These are phyloP conservation scores for Beauveria medogensis DNA, from an alignment of 2,329 filamentous ascomycete genomes.

Conservation along the genomic window DNA sequence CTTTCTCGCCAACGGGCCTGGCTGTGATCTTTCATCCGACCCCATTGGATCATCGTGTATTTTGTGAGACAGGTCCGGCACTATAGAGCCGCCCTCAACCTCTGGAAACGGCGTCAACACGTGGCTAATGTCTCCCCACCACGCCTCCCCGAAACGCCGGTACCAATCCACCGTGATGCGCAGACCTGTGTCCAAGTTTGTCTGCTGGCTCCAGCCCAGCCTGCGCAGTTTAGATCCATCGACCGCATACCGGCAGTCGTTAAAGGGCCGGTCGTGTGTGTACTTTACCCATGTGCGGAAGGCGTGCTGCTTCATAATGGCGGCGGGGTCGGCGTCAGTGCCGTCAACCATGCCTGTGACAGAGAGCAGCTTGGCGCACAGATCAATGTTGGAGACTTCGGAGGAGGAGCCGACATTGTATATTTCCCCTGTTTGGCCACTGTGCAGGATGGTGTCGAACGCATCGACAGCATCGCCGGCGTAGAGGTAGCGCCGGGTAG, in stretches of 20 bases:
- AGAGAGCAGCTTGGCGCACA: constrained; percentile 57
- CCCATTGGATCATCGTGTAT: constrained; percentile 26
- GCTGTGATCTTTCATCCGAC: background rate
- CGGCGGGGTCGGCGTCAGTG: constrained; percentile 36
- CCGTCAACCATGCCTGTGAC: constrained; percentile 50
- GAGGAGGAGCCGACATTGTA: constrained; percentile 78
- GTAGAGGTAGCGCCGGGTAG: constrained; percentile 68
- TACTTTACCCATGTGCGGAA: constrained; percentile 62
- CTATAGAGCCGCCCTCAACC: constrained; percentile 46
- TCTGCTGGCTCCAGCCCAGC: constrained; percentile 64
- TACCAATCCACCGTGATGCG: constrained; percentile 64
- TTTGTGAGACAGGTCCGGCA: constrained; percentile 37
- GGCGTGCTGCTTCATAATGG: background rate
- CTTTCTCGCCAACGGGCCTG: background rate
- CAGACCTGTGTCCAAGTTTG: constrained; percentile 55
- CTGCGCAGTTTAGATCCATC: constrained; percentile 59
- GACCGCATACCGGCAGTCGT: constrained; percentile 65
- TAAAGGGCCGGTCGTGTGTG: constrained; percentile 71
- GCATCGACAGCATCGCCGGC: constrained; percentile 74
- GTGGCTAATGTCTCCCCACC: constrained; percentile 66
- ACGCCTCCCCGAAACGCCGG: constrained; percentile 52
- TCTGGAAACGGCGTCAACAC: constrained; percentile 61
- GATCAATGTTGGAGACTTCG: constrained; percentile 65
- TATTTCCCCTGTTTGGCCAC: constrained; percentile 62
- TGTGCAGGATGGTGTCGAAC: constrained; percentile 77